Evolutionary conservation across 345 rosid species (phyloP), one percentile per base, ranked within the genome.

Genomic region (Brassica rapa): DNA sequence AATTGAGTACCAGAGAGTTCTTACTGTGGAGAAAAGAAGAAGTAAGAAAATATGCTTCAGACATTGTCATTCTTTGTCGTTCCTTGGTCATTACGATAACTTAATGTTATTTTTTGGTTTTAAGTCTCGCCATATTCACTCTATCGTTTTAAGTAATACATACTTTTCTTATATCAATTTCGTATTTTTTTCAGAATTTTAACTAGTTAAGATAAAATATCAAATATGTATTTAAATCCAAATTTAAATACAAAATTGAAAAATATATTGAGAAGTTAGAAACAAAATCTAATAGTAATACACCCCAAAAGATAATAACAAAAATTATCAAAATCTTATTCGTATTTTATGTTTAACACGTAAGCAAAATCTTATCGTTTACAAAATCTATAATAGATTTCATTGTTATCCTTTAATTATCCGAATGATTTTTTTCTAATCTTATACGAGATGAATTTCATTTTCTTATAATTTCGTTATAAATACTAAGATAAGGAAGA

Each of bases 1-100:
- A 30, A 33, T 9, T 69, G 64, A 62, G 74, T 32, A 68, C 61
- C 67, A 59, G 19, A 15, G 64, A 23, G 53, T 49, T 61, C 82
- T 68, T 79, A 79, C 74, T 1, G 70, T 67, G 71, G 3, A 73
- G 70, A 4, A 78, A 79, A 61, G 69, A 77, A 46, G 82, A 78
- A 72, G 63, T 53, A 59, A 66, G 73, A 43, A 72, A 68, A 9
- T 68, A 66, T 23, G 65, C 43, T 79, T 79, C 70, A 6, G 60
- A 65, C 37, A 33, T 33, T 16, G 67, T 35, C 23, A 56, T 10
- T 46, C 57, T 61, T 62, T 16, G n/a, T 32, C 4, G 6, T 35
- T 63, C 2, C 7, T 33, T 7, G 37, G 37, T 33, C 37, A 7
- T 33, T 7, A 6, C 6, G 37, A 33, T 33, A 33, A 33, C 37